phyloP scores from a whole-genome alignment of 176 grass and related monocot genomes.

The Thalia dealbata region DNA sequence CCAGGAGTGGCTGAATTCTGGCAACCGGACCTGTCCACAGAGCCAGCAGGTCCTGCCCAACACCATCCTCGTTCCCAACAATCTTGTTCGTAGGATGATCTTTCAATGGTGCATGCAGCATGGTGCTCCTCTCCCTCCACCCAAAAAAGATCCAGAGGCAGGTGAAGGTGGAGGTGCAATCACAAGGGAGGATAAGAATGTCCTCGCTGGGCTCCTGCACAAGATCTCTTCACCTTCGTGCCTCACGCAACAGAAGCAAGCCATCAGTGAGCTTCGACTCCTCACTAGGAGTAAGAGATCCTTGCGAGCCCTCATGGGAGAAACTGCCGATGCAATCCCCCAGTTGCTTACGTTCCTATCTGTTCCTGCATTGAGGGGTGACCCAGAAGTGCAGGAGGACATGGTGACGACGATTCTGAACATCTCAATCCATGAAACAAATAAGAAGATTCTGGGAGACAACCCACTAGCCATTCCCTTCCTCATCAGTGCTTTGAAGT shows the following conservation, averaged over 20 bases:
- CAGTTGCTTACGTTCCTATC: slow-evolving; percentile 41
- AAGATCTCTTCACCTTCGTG: slow-evolving; percentile 43
- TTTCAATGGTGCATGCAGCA: slow-evolving; percentile 52
- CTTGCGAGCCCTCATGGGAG: slow-evolving; percentile 54
- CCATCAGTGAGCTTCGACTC: slow-evolving; percentile 45
- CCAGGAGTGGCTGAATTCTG: slow-evolving; percentile 15
- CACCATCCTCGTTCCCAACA: slow-evolving; percentile 30
- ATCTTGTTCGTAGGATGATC: slow-evolving; percentile 45
- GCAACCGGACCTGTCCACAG: slow-evolving; percentile 2
- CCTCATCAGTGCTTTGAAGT: slow-evolving; percentile 54
- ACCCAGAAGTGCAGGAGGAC: slow-evolving; percentile 49
- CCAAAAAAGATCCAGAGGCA: slow-evolving; percentile 23
- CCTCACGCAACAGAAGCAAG: slow-evolving; percentile 42
- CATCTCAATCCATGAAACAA: slow-evolving; percentile 69
- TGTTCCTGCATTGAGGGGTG: slow-evolving; percentile 31
- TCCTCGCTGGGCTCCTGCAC: slow-evolving; percentile 44
- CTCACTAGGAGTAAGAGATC: slow-evolving; percentile 54
- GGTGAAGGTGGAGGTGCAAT: slow-evolving; percentile 15
- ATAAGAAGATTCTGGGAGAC: slow-evolving; percentile 70
- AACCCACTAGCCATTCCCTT: slow-evolving; percentile 45
- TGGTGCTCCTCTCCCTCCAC: slow-evolving; percentile 27
- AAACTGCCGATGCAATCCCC: slow-evolving; percentile 48
- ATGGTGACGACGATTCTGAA: slow-evolving; percentile 73
- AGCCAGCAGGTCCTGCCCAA: slow-evolving; percentile 5
- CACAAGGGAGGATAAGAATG: slow-evolving; percentile 31